phyloP scores from a whole-genome alignment of 352 stramenopile species.

The Blastocystis sp. region DNA sequence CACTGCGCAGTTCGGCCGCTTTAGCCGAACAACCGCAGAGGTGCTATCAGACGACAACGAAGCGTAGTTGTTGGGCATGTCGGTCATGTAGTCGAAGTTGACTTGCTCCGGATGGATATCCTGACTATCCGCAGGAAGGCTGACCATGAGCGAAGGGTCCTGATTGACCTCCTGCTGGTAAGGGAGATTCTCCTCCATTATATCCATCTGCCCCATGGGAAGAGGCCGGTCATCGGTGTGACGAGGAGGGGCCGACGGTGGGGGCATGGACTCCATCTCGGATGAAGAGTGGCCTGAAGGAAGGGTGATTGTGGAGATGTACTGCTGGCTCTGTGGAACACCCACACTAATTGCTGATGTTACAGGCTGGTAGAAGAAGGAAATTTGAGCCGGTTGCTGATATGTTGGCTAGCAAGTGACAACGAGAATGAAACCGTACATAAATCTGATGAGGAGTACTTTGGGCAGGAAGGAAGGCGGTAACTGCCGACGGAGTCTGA shows the following conservation, averaged over 20 bases:
- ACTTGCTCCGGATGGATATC: neutral
- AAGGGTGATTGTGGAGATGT: neutral
- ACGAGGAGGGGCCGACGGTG: neutral
- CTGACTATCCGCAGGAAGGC: neutral
- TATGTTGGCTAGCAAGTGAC: neutral
- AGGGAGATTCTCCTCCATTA: conserved; percentile 22
- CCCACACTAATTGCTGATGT: neutral
- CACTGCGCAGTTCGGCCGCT: neutral
- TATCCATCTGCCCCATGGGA: conserved; percentile 4
- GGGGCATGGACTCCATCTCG: neutral
- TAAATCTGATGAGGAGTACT: neutral
- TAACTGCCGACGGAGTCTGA: neutral
- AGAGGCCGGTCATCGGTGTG: neutral
- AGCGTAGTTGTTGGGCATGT: neutral
- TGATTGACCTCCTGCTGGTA: neutral
- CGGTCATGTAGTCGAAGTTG: conserved; percentile 2
- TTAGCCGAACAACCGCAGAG: neutral
- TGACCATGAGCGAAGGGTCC: neutral
- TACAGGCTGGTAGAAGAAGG: conserved; percentile 7
- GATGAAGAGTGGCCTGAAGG: neutral
- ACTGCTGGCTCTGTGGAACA: neutral
- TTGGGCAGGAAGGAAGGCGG: neutral
- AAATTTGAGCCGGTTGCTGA: neutral
- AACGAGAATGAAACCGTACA: neutral
- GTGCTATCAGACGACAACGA: neutral